Conservation (phyloP, 208 protist species). For the Vickermania ingenoplastis region DNA sequence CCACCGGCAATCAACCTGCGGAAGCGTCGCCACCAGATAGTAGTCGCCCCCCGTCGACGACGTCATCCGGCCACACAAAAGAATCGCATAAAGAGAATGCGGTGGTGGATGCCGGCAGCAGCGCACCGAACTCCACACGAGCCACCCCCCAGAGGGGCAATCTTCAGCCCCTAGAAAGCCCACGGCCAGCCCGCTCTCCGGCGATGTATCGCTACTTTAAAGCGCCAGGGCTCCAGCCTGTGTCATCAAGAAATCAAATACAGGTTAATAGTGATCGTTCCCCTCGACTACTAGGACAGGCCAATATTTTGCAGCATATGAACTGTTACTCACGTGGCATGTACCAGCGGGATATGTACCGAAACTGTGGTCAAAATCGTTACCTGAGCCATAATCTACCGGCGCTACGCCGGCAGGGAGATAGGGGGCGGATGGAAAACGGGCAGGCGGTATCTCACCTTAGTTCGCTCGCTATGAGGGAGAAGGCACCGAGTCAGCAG, state of each 20-base stretch:
- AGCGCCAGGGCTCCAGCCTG: background rate
- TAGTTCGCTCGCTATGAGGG: background rate
- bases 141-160: background rate
- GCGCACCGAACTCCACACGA: background rate
- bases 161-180: background rate
- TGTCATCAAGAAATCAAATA: background rate
- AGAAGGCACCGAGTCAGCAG: background rate
- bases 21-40: too few relatives aligned
- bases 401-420: background rate
- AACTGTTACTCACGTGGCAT: constrained; percentile 15
- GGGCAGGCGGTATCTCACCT: background rate
- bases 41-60: too few relatives aligned
- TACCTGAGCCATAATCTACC: background rate
- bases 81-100: background rate
- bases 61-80: too few relatives aligned
- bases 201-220: background rate
- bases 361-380: background rate
- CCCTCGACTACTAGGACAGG: constrained; percentile 9
- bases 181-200: background rate
- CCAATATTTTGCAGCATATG: constrained; percentile 32
- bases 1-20: too few relatives aligned
- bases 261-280: background rate
- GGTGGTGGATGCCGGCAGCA: background rate
- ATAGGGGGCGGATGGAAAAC: background rate
- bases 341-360: background rate